Base-by-base conservation (phyloP, 108 stramenopile species). In the Epithemia pelagica region DNA sequence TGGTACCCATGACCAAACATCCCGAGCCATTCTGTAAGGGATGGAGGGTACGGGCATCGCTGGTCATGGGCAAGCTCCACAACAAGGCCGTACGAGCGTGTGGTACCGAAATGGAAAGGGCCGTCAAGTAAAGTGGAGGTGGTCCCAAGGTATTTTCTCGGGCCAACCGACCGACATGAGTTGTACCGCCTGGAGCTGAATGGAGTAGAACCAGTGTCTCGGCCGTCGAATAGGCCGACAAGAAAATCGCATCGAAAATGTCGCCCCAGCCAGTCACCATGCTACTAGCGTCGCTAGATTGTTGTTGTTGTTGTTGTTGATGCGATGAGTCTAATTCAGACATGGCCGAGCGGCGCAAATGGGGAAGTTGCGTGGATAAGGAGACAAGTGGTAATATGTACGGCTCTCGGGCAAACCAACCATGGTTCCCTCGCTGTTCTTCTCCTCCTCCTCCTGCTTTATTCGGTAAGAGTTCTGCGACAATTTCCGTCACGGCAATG, bases 201-300 rank as follows among this genome's bases (percentile, higher is more conserved):
- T 94, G 93, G 62, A 91, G 62, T 2, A 94, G 30, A 54, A 86
- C 66, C 68, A 91, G 33, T 2, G 86, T 90, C n/a, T 51, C 63
- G 25, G 93, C 86, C 71, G 89, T 88, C 8, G 74, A 74, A 61
- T 88, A 94, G 53, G 90, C 88, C 29, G 81, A 81, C 60, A 94
- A 72, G 69, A 84, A 91, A 10, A 76, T 52, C 2, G 73, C 64
- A 20, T 65, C 70, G 28, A 89, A 54, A 28, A 94, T 81, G 58
- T 94, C 93, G 19, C 93, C 93, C 67, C 89, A 91, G 0, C 91
- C 91, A 74, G 89, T 87, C 1, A 73, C 69, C 29, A 86, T 77
- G 21, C 67, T 65, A 19, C 67, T n/a, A 58, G 54, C 37, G 51
- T 29, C 52, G 54, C 30, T 1, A 28, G 24, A 1, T 22, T 55